These are phyloP conservation scores for Ustilago xerochloae DNA, from an alignment of 1,284 basidiomycete genomes.

Conservation along the genomic window DNA sequence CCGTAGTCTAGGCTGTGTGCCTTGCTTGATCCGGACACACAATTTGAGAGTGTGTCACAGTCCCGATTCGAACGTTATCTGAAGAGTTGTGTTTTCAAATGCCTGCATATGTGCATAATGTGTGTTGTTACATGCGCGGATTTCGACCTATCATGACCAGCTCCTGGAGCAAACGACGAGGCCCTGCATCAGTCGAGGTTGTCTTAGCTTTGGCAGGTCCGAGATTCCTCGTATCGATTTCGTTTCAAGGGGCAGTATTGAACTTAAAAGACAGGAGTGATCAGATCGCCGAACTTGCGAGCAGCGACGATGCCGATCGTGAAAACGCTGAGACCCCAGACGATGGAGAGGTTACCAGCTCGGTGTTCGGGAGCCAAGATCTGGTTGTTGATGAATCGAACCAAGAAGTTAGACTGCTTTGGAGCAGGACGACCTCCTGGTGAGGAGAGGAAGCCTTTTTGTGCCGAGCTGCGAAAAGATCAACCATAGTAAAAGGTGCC, in stretches of 20 bases:
- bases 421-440: constrained; percentile 6
- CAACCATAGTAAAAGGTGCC: background rate
- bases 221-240: no score
- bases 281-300: constrained; percentile 56
- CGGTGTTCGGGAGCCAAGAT: constrained; percentile 61
- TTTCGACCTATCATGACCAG: background rate
- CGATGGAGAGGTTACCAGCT: constrained; percentile 60
- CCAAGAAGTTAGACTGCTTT: constrained; percentile 45
- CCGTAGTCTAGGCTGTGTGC: no score
- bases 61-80: no score
- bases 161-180: background rate
- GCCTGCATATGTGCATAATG: background rate
- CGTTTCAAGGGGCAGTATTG: no score
- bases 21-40: no score
- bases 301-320: constrained; percentile 56
- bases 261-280: constrained; percentile 57
- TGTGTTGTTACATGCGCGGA: constrained; percentile 6
- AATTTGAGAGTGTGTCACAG: no score
- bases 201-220: background rate
- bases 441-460: constrained; percentile 45
- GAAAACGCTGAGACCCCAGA: constrained; percentile 61
- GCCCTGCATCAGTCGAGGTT: background rate
- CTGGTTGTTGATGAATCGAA: constrained; percentile 52
- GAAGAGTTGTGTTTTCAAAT: constrained; percentile 2
- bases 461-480: constrained; percentile 31